These are phyloP conservation scores for Haplosporangium gracile DNA, from an alignment of 192 early-diverging fungal species.

Conservation along the genomic window DNA sequence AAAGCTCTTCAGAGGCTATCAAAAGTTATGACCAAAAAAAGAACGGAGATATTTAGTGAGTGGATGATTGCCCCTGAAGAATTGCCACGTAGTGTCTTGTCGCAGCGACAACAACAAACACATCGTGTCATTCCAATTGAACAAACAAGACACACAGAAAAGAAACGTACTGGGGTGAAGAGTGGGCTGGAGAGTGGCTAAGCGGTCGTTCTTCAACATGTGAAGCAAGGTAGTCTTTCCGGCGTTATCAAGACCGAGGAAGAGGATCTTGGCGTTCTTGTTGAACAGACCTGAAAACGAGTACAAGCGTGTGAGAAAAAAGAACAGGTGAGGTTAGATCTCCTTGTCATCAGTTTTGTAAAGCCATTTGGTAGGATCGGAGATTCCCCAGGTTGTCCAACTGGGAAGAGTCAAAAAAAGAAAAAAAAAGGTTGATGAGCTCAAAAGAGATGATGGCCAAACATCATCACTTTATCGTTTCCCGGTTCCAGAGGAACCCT, in stretches of 20 bases:
- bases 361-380: background rate
- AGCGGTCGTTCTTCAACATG: slow-evolving; percentile 99
- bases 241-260: slow-evolving; percentile 98
- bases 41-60: background rate
- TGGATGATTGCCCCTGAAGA: background rate
- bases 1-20: slow-evolving; percentile 95
- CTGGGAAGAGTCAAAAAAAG: background rate
- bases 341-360: background rate
- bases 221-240: slow-evolving; percentile 99
- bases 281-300: slow-evolving; percentile 88
- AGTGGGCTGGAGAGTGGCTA: slow-evolving; percentile 94
- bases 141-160: background rate
- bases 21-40: background rate
- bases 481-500: background rate
- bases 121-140: background rate
- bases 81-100: background rate
- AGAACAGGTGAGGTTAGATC: background rate
- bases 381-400: background rate
- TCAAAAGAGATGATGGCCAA: background rate
- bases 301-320: background rate
- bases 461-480: background rate
- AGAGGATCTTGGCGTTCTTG: slow-evolving; percentile 99
- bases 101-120: background rate
- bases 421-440: background rate
- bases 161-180: slow-evolving; percentile 88